Percentiles rank a stretch among this genome's conserved stretches.
phyloP scores from a whole-genome alignment of 2,329 filamentous ascomycete species.

The Talaromyces verruculosus region DNA sequence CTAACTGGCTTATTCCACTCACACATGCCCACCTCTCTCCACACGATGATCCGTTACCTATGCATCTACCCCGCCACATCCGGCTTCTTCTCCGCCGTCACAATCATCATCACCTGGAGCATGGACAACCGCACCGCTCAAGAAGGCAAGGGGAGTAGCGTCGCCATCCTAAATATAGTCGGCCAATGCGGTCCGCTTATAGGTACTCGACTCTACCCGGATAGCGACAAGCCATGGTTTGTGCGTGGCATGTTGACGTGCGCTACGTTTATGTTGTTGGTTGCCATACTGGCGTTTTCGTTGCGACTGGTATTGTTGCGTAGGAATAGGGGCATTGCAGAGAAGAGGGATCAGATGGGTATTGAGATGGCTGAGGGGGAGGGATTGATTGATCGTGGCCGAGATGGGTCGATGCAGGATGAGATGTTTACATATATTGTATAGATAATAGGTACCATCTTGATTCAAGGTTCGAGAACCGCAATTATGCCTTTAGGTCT shows the following conservation, averaged over 20 bases:
- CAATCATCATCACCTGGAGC: conserved; percentile 82
- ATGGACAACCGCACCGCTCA: conserved; percentile 78
- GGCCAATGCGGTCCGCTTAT: conserved; percentile 76
- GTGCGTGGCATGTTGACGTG: conserved; percentile 63
- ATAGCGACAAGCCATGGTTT: conserved; percentile 61
- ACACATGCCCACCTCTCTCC: conserved; percentile 33
- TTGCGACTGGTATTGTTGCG: conserved; percentile 56
- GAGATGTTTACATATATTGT: conserved; percentile 21
- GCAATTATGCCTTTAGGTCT: too few species aligned
- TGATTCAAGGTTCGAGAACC: not conserved
- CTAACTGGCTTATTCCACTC: conserved; percentile 50
- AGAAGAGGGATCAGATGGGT: conserved; percentile 22
- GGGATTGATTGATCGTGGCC: conserved; percentile 18
- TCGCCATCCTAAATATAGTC: conserved; percentile 77
- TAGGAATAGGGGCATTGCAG: conserved; percentile 51
- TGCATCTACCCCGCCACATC: conserved; percentile 75
- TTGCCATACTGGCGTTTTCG: conserved; percentile 56
- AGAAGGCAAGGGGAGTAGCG: conserved; percentile 69
- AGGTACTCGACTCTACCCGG: conserved; percentile 66
- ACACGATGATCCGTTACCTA: conserved; percentile 60
- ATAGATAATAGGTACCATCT: conserved; percentile 1
- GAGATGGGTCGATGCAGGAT: not conserved
- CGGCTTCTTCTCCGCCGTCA: conserved; percentile 82
- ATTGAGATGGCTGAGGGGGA: conserved; percentile 24
- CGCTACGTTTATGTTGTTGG: conserved; percentile 61